These are phyloP conservation scores for Boletus calvinii DNA, from an alignment of 1,284 basidiomycete genomes.

Conservation along the genomic window DNA sequence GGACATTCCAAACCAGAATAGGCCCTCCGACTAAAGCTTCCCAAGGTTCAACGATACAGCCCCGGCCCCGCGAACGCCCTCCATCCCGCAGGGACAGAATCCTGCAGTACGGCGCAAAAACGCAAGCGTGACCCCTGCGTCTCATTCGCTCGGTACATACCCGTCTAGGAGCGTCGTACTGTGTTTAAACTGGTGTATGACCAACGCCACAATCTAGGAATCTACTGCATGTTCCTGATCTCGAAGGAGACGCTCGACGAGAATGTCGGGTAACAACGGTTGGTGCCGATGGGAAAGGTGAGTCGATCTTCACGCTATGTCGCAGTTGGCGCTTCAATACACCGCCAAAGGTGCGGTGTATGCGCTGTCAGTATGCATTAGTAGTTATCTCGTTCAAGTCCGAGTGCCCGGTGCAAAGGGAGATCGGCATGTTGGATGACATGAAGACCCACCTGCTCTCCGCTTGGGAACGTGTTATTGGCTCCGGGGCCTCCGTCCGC, in stretches of 20 bases:
- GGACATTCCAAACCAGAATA: constrained; percentile 52
- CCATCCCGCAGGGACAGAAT: constrained; percentile 32
- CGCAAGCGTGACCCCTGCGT: constrained; percentile 37
- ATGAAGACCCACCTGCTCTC: too few species aligned
- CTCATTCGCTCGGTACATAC: constrained; percentile 36
- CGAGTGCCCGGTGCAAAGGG: too few species aligned
- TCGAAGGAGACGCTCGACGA: constrained; percentile 41
- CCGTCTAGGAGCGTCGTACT: constrained; percentile 41
- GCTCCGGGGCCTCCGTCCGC: too few species aligned
- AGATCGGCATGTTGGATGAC: too few species aligned
- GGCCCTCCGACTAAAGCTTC: constrained; percentile 38
- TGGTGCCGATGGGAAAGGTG: constrained; percentile 54
- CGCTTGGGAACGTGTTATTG: too few species aligned
- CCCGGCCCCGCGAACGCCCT: constrained; percentile 30
- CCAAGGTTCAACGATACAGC: constrained; percentile 45
- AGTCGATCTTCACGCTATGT: too few species aligned
- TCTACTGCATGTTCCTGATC: constrained; percentile 18
- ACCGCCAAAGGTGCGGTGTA: too few species aligned
- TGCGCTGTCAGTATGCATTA: too few species aligned
- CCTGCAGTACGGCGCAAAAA: constrained; percentile 47
- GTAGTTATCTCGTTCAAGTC: too few species aligned
- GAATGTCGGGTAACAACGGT: constrained; percentile 46
- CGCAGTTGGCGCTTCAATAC: too few species aligned
- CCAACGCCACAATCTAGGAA: constrained; percentile 12
- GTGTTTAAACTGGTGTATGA: constrained; percentile 42